Evolutionary conservation across 73 alveolate species (phyloP).

Genomic region (Paramecium caudatum): DNA sequence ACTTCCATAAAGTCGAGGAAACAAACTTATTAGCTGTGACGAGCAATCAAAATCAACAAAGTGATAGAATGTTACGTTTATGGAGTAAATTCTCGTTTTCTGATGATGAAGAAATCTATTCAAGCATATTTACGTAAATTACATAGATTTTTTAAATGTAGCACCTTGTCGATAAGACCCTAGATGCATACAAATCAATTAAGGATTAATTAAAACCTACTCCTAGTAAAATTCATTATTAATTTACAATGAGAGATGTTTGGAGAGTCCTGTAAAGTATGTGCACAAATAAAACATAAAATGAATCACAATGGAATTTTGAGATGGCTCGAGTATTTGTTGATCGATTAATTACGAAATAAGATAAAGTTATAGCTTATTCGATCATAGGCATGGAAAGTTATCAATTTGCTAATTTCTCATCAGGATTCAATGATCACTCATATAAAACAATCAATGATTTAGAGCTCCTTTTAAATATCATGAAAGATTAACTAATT

Average conservation of each 20-base stretch:
- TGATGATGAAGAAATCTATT: background rate
- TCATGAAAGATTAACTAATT: background rate
- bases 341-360: conserved; percentile 8
- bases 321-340: conserved; percentile 38
- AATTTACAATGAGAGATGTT: conserved; percentile 60
- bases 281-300: conserved; percentile 19
- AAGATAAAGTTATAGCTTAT: conserved; percentile 15
- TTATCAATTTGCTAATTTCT: background rate
- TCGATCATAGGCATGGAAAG: conserved; percentile 36
- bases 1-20: conserved; percentile 2
- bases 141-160: background rate
- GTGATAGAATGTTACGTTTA: conserved; percentile 43
- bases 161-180: background rate
- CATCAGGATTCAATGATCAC: conserved; percentile 47
- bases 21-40: background rate
- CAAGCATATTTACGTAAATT: background rate
- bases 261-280: conserved; percentile 50
- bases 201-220: background rate
- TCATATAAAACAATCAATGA: conserved; percentile 6
- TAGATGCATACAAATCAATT: conserved; percentile 23
- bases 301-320: conserved; percentile 11
- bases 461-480: background rate
- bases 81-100: background rate
- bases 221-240: conserved; percentile 17
- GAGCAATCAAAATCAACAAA: background rate